phyloP scores from a whole-genome alignment of 2,329 filamentous ascomycete species.

The Fusarium pseudograminearum region DNA sequence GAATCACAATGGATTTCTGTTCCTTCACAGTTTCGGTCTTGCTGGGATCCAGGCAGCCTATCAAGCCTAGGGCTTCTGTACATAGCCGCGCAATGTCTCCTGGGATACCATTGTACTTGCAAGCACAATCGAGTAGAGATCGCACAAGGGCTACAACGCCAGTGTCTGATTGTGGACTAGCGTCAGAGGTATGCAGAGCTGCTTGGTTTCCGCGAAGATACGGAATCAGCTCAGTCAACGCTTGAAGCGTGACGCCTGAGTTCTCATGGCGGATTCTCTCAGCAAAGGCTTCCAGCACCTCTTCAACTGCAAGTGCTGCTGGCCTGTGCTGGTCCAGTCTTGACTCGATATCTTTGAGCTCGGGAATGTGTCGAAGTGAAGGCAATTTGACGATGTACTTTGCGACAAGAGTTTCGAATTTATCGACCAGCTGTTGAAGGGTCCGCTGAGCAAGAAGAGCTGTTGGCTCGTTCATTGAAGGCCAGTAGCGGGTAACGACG shows the following conservation, averaged over 20 bases:
- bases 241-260: constrained; percentile 83
- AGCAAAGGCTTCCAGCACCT: constrained; percentile 77
- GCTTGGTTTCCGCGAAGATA: constrained; percentile 81
- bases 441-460: constrained; percentile 71
- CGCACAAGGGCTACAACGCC: constrained; percentile 79
- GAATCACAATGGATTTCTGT: constrained; percentile 84
- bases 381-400: constrained; percentile 81
- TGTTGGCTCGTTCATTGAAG: constrained; percentile 69
- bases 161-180: constrained; percentile 85
- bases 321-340: constrained; percentile 75
- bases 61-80: constrained; percentile 84
- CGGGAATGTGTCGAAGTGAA: constrained; percentile 76
- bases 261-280: constrained; percentile 85
- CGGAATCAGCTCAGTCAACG: constrained; percentile 79
- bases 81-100: constrained; percentile 77
- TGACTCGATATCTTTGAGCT: constrained; percentile 75
- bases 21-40: constrained; percentile 83
- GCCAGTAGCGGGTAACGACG: constrained; percentile 86
- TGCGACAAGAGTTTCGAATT: constrained; percentile 70
- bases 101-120: constrained; percentile 79
- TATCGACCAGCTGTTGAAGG: constrained; percentile 73
- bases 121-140: constrained; percentile 84
- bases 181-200: constrained; percentile 81
- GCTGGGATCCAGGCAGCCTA: constrained; percentile 93
- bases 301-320: constrained; percentile 56